Base-by-base conservation (phyloP, 345 rosid genomes). In the Eutrema yunnanense region DNA sequence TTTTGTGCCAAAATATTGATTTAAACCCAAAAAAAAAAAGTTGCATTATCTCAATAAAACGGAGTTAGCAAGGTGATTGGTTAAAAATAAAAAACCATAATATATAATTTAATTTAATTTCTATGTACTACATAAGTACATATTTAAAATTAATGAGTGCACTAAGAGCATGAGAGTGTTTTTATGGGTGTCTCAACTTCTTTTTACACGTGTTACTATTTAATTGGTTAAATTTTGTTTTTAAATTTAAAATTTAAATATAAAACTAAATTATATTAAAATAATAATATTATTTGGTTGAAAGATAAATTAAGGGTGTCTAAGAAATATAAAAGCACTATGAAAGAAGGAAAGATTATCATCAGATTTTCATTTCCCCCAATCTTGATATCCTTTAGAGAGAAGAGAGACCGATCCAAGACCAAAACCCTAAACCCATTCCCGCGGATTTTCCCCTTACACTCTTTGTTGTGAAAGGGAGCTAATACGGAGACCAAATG, bases 351-450 rank as follows among this genome's bases (percentile, higher is more conserved):
- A 42, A 26, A 14, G 34, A 26, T 37, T 6, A 60, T 62, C 58
- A 47, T 62, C 69, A 69, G 51, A 75, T 62, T 64, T 64, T 65
- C 62, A 42, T 61, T 68, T 68, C 11, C 66, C 65, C 75, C 67
- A 14, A 59, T 67, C 61, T 54, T 65, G 11, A 55, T 9, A 37
- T 67, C 53, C 29, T 56, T 5, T 5, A 9, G 56, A 32, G 56
- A 46, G 59, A 8, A 40, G 62, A 74, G 59, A 74, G 59, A 29
- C 14, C 52, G 56, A 76, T 76, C 76, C 72, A 71, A 76, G 71
- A 65, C 76, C 80, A 71, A 76, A 76, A 65, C 80, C 80, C 74
- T 70, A 76, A 69, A 68, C 76, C 75, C 66, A 43, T 42, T 49
- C 76, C 67, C 75, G 55, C 62, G 68, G 78, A 58, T 58, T 59